phyloP scores from a whole-genome alignment of 768 basidiomycete genomes.

The Tephrocybe sp. region DNA sequence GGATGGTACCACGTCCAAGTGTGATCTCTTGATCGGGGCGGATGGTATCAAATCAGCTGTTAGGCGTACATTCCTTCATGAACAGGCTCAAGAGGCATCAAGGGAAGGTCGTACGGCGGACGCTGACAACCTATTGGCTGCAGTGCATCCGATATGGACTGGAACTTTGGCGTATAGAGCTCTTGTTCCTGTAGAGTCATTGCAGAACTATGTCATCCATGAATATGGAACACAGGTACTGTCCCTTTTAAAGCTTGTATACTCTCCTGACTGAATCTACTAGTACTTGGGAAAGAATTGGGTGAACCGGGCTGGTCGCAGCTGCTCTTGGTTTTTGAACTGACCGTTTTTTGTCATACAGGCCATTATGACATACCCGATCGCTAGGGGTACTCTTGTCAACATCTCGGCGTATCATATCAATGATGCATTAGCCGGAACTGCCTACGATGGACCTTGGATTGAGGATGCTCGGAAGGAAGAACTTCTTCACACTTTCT shows the following conservation, averaged over 20 bases:
- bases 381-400: conserved; percentile 33
- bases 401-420: conserved; percentile 33
- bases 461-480: conserved; percentile 27
- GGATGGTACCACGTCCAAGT: conserved; percentile 44
- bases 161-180: conserved; percentile 40
- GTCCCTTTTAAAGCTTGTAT: background rate
- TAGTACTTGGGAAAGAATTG: conserved; percentile 33
- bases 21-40: conserved; percentile 47
- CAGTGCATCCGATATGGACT: conserved; percentile 36
- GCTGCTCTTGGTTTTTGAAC: conserved; percentile 15
- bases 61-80: conserved; percentile 23
- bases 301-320: conserved; percentile 15
- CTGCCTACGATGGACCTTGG: conserved; percentile 30
- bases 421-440: conserved; percentile 28
- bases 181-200: conserved; percentile 24
- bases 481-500: conserved; percentile 30
- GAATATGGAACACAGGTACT: conserved; percentile 21
- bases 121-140: conserved; percentile 11
- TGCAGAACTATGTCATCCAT: conserved; percentile 17
- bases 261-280: background rate
- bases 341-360: conserved; percentile 15
- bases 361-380: conserved; percentile 41
- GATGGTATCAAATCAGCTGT: conserved; percentile 39
- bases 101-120: conserved; percentile 7
- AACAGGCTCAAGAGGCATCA: conserved; percentile 11